Conservation (phyloP, 1,139 yeast species). For the Sugiyamaella novakii region DNA sequence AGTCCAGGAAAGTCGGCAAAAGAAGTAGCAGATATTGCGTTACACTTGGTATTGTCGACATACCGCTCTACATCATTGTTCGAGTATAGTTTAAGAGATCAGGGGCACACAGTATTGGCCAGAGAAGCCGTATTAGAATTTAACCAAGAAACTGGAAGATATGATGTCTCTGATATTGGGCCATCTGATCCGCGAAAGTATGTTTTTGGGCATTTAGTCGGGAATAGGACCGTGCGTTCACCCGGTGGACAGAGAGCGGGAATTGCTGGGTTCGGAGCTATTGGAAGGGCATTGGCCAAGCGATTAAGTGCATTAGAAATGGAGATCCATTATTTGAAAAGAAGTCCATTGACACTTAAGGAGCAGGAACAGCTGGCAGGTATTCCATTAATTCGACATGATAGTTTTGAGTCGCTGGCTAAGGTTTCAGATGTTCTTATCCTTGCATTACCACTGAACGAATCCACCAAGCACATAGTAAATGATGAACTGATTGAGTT, state of each 20-base stretch:
- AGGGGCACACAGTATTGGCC: slow-evolving; percentile 48
- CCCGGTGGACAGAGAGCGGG: slow-evolving; percentile 65
- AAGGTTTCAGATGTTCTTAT: slow-evolving; percentile 58
- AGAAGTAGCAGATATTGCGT: slow-evolving; percentile 77
- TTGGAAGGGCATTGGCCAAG: slow-evolving; percentile 66
- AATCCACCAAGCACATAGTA: slow-evolving; percentile 59
- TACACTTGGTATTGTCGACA: slow-evolving; percentile 59
- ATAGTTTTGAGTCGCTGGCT: slow-evolving; percentile 45
- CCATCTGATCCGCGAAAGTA: slow-evolving; percentile 9
- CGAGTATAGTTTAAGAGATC: slow-evolving; percentile 47
- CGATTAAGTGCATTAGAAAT: slow-evolving; percentile 63
- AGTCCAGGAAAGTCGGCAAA: slow-evolving; percentile 55
- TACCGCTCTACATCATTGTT: slow-evolving; percentile 62
- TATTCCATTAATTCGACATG: slow-evolving; percentile 42
- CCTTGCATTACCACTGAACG: slow-evolving; percentile 67
- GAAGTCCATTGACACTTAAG: slow-evolving; percentile 35
- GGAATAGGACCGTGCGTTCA: slow-evolving; percentile 12
- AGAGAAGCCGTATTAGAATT: slow-evolving; percentile 39
- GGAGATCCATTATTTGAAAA: slow-evolving; percentile 58
- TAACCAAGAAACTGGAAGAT: slow-evolving; percentile 34
- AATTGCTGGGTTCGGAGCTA: slow-evolving; percentile 76
- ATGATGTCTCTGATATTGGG: slow-evolving; percentile 40
- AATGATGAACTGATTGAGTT: slow-evolving; percentile 50
- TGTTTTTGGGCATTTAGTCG: slow-evolving; percentile 26
- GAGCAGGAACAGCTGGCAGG: not conserved